Evolutionary conservation across 495 filamentous ascomycete genomes (phyloP).

Genomic region (Tuber calosporum): DNA sequence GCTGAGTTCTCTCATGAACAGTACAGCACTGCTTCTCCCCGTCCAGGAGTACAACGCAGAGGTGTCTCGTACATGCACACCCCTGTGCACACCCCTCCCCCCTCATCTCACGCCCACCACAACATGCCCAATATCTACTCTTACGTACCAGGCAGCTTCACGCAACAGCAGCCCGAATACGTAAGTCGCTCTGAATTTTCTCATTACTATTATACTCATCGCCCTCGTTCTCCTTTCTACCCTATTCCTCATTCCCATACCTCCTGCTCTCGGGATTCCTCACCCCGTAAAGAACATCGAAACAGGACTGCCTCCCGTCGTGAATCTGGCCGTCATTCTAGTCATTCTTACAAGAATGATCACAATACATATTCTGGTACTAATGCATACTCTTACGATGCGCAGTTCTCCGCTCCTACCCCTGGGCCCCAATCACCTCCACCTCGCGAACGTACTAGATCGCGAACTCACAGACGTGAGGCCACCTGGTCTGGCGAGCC

Average conservation of each 20-base stretch:
- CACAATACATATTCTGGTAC: slow-evolving; percentile 13
- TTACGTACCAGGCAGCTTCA: slow-evolving; percentile 41
- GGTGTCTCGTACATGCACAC: slow-evolving; percentile 33
- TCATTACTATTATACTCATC: slow-evolving; percentile 17
- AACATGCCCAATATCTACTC: slow-evolving; percentile 39
- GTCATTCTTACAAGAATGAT: background rate
- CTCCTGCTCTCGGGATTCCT: background rate
- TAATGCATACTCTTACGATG: slow-evolving; percentile 29
- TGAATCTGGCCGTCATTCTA: background rate
- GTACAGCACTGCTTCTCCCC: slow-evolving; percentile 37
- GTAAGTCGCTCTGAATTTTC: slow-evolving; percentile 36
- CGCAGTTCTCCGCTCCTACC: slow-evolving; percentile 32
- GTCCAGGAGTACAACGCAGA: slow-evolving; percentile 35
- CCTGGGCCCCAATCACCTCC: slow-evolving; percentile 40
- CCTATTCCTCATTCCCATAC: slow-evolving; percentile 18
- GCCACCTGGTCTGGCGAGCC: slow-evolving; percentile 41
- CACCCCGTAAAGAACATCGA: background rate
- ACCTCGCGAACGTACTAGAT: slow-evolving; percentile 30
- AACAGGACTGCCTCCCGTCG: background rate
- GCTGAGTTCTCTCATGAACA: slow-evolving; percentile 34
- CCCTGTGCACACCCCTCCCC: slow-evolving; percentile 41
- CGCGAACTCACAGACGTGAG: slow-evolving; percentile 37
- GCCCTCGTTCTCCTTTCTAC: slow-evolving; percentile 11
- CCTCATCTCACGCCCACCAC: slow-evolving; percentile 38
- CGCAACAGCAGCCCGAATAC: slow-evolving; percentile 40